Base-by-base conservation (phyloP, 2,329 filamentous ascomycete species). In the Alternaria dauci region DNA sequence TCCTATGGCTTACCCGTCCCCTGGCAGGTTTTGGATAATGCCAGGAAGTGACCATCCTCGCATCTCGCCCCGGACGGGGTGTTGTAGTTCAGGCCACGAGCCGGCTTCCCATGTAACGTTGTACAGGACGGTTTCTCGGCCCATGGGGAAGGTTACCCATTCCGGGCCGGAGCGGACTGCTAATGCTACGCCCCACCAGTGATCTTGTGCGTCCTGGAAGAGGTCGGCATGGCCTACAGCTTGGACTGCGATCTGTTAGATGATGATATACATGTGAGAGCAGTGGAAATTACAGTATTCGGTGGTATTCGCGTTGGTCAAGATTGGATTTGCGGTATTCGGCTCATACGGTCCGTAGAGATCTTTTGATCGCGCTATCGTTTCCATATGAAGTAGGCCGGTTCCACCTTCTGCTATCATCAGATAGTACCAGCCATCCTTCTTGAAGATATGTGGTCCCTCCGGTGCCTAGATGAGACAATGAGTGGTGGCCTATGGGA, bases 61-160 rank as follows among this genome's bases (percentile, higher is more conserved):
- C 81, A 84, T 83, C 7, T 67, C 65, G 8, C 84, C 84, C 1
- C 74, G 68, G 1, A 85, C 80, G 14, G 59, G 54, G 83, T 82
- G 16, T 56, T 48, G 82, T 59, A 52, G 80, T 52, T 68, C 57
- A 0, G 85, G 85, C 82, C 83, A 87, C 8, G 69, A 58, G 14
- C 62, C 66, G 12, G 53, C 53, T 8, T 62, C 44, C 72, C 71
- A 74, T 5, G 63, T 68, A 11, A 71, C 69, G 2, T 69, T 68
- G 16, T 65, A 57, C 2, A 72, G 55, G 5, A 71, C 65, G 5
- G 64, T 65, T 47, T 73, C 70, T 3, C 70, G 66, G 18, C 71
- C 72, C 71, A 74, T 73, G 9, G 72, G 70, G 48, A 67, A 73
- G 20, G 51, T 57, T 2, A 42, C 41, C 39, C 39, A 42, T 25